Base-by-base conservation (phyloP, 345 rosid species). In the Rubroshorea leprosula region DNA sequence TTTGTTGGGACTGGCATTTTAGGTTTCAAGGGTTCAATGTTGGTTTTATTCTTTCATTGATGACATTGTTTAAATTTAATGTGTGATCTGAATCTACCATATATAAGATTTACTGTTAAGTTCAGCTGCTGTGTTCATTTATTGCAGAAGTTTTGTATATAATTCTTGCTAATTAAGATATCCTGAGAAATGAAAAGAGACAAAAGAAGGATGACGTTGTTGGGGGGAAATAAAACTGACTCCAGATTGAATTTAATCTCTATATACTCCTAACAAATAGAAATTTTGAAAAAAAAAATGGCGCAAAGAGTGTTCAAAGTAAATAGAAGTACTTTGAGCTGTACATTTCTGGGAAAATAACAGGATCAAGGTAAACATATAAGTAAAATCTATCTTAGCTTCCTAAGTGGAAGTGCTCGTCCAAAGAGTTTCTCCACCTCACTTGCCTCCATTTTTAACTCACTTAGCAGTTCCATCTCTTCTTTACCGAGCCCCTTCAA, bases 361-460 rank as follows among this genome's bases (percentile, higher is more conserved):
- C 20, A 19, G 15, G 23, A 12, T 24, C 18, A 16, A 11, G 35
- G 35, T 29, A 29, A 29, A 29, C 10, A 48, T 11, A 18, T 1
- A n/a, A 55, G 65, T 11, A 15, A 61, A 24, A 49, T 61, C 74
- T 80, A 92, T 72, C 95, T 78, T 51, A 92, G 69, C 65, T 92
- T 92, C 64, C 90, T 70, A 23, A 84, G 41, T 0, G 96, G 95
- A 57, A 92, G 61, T 38, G 96, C 78, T 54, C 58, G 48, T 13
- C 96, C 87, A 26, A 92, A 86, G 61, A 92, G 82, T 54, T 86
- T 81, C 68, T 92, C 96, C 15, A 89, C 83, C 60, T 89, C 87
- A 4, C 22, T 63, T 6, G 97, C 97, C 76, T 86, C 94, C 99
- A 89, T 86, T 73, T 86, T 79, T 24, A 89, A 80, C 59, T 72